These are phyloP conservation scores for Peronospora tabacina DNA, from an alignment of 352 stramenopile species.

Conservation along the genomic window DNA sequence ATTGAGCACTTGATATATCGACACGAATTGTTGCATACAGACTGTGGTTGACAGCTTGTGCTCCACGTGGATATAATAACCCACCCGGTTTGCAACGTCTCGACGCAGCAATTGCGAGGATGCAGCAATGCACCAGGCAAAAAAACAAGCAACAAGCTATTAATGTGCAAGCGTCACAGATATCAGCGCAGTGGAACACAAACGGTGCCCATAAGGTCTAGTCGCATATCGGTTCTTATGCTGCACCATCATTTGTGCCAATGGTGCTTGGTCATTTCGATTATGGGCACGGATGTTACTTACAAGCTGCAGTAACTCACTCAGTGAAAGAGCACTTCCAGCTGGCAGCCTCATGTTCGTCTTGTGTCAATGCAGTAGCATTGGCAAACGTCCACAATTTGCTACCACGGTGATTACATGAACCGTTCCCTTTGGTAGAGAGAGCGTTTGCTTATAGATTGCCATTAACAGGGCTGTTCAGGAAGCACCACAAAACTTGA, in stretches of 20 bases:
- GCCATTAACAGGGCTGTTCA: not conserved
- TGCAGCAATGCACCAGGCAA: too few species aligned
- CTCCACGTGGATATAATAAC: not conserved
- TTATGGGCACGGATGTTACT: slow-evolving; percentile 10
- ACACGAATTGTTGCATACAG: not conserved
- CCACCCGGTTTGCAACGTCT: not conserved
- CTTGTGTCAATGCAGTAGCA: slow-evolving; percentile 1
- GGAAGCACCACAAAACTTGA: not conserved
- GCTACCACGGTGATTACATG: not conserved
- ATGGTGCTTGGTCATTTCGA: too few species aligned
- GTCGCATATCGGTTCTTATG: too few species aligned
- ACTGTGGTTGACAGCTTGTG: not conserved
- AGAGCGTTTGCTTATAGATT: not conserved
- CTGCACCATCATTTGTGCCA: too few species aligned
- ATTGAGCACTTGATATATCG: not conserved
- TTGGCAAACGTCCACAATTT: slow-evolving; percentile 1
- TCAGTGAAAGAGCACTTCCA: slow-evolving; percentile 18
- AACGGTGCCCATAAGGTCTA: too few species aligned
- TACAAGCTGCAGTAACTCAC: too few species aligned
- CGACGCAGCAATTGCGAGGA: not conserved
- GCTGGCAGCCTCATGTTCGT: slow-evolving; percentile 19
- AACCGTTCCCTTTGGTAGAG: slow-evolving; percentile 11
- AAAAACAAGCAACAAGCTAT: too few species aligned
- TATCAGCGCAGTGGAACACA: too few species aligned
- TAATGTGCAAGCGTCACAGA: too few species aligned